Evolutionary conservation across 805 yeast genomes (phyloP), one percentile per base, ranked within the genome.

Genomic region (Starmerella roubikii): DNA sequence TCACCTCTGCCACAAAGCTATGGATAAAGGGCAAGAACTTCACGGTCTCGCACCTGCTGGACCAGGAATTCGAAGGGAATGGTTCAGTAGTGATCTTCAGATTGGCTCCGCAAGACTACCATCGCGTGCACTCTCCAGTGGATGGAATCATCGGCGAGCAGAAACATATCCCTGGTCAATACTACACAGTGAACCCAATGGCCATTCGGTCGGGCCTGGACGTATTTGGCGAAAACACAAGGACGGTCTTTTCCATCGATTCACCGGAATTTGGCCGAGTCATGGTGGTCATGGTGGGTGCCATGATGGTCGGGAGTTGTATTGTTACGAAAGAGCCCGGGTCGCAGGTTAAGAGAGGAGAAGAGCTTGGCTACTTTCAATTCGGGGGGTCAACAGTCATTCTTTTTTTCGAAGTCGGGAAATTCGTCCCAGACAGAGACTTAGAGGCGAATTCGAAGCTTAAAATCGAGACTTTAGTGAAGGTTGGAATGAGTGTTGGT

Each of bases 241-340:
- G 97, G 29, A 76, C 77, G 3, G 61, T 85, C 2, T 66, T 86
- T 2, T 85, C 94, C 0, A 75, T 88, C 17, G 72, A 79, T 23
- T 73, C 94, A 1, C 65, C 68, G 24, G 63, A 69, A n/a, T 86
- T 83, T 56, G 96, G 96, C 0, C 67, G 71, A 0, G 79, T 88
- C 16, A 62, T 80, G 45, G 68, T 82, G 60, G 72, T 84, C 18
- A 75, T 91, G 5, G 83, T 88, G 3, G 98, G 98, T 26, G 98
- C 98, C 0, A 88, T 91, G 97, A 85, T 88, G 96, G 98, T 88
- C 2, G 97, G 97, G 0, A 78, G 94, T 2, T 85, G 78, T 2
- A 69, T 84, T 0, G 57, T 88, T 22, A 76, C 88, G 0, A 77
- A 75, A 13, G 55, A 68, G 37, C 71, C 68, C 33, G 84, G 83